These are phyloP conservation scores for Linum lewisii DNA, from an alignment of 345 rosid genomes.

Conservation along the genomic window DNA sequence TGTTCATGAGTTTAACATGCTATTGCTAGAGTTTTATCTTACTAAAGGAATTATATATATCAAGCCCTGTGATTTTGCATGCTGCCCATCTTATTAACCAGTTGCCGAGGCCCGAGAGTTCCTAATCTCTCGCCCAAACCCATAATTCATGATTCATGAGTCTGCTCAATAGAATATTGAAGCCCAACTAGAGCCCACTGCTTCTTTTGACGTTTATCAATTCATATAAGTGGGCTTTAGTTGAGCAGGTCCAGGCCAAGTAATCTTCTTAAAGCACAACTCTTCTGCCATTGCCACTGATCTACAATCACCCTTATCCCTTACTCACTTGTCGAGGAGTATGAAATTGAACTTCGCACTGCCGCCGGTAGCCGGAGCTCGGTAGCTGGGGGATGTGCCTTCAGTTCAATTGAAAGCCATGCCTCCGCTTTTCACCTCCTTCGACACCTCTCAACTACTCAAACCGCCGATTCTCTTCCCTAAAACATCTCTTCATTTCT, in stretches of 20 bases:
- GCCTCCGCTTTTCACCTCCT: conserved; percentile 34
- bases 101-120: no score
- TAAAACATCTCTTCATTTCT: conserved; percentile 22
- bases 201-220: no score
- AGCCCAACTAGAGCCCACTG: no score
- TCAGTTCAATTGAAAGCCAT: conserved; percentile 9
- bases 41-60: no score
- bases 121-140: no score
- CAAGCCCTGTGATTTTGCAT: no score
- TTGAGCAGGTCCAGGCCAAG: not conserved
- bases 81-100: no score
- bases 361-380: not conserved
- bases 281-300: not conserved
- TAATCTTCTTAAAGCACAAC: not conserved
- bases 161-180: no score
- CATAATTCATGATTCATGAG: no score
- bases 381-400: not conserved
- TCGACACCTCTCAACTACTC: conserved; percentile 11
- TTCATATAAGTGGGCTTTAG: no score
- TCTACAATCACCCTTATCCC: not conserved
- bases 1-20: no score
- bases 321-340: not conserved
- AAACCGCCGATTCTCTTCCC: conserved; percentile 18
- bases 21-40: no score
- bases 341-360: not conserved